Conservation (phyloP, 345 rosid species). For the Corchorus olitorius region DNA sequence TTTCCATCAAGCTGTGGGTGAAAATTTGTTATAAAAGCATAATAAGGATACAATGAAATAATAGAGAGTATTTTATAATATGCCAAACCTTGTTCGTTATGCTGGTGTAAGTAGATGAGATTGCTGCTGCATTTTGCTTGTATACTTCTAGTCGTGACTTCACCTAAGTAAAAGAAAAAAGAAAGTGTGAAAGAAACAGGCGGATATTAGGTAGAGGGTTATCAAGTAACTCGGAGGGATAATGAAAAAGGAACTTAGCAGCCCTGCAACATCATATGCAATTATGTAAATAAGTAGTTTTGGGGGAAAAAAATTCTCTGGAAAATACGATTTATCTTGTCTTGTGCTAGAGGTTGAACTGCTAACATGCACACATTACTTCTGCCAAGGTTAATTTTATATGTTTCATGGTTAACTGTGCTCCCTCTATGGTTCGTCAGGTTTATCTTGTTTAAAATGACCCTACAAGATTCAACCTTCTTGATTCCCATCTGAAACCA, state of each 20-base stretch:
- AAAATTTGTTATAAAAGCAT: conserved; percentile 15
- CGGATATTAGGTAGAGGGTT: background rate
- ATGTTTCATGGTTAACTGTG: background rate
- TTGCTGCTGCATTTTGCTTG: conserved; percentile 73
- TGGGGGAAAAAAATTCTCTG: background rate
- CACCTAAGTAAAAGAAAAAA: conserved; percentile 39
- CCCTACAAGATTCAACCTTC: background rate
- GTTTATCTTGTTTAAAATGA: background rate
- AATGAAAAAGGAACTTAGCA: background rate
- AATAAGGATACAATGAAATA: background rate
- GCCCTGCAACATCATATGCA: background rate
- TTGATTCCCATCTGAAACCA: background rate
- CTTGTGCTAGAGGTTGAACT: background rate
- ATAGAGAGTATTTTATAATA: background rate
- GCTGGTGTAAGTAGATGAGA: conserved; percentile 58
- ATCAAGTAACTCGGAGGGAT: background rate
- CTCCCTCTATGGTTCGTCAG: background rate
- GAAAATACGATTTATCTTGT: background rate
- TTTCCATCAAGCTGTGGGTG: conserved; percentile 74
- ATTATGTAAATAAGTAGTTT: background rate
- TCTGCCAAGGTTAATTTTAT: background rate
- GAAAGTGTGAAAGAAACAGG: background rate
- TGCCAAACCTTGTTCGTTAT: conserved; percentile 61
- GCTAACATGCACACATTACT: background rate
- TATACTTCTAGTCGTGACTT: conserved; percentile 79